Evolutionary conservation across 495 filamentous ascomycete species (phyloP), one percentile per base, ranked within the genome.

Genomic region (Thozetella sp.): DNA sequence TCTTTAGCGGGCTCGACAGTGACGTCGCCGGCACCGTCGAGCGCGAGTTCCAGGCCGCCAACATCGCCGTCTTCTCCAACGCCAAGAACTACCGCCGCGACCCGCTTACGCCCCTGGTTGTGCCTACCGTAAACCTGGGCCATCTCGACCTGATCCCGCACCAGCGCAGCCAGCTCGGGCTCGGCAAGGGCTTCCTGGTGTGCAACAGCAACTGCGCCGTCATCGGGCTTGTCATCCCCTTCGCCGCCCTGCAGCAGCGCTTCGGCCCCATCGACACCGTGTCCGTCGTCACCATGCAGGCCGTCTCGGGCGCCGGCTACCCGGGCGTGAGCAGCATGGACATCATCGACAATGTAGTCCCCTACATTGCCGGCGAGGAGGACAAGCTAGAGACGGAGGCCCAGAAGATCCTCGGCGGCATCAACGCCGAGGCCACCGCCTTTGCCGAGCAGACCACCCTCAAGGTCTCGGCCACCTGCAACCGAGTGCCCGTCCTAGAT

Each of bases 201-300:
- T 94, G 91, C 80, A 95, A 95, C 77, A 93, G 90, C 57, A 95
- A 96, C 79, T 96, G 92, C 76, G 90, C 91, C 22, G 93, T 94
- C 55, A 94, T 94, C 67, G 92, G 92, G 19, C 82, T 95, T 53
- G 92, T 93, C 52, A 92, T 94, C 58, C 92, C 92, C n/a, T 90
- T 93, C 67, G 92, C 91, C 20, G 92, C 90, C 22, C 83, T 96
- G 34, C 86, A 91, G 72, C 83, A 88, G 37, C 82, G 83, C 65
- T 93, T 94, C 68, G 92, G 91, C 27, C 80, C 81, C 43, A 84
- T 96, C 58, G 85, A 90, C 65, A 75, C 83, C 64, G 90, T 93
- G 22, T 89, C 86, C 63, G 89, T 96, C 17, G 91, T 93, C 54
- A 96, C 92, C n/a, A 86, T 92, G 77, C 92, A 96, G 74, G 92